Base-by-base conservation (phyloP, 176 grass and related monocot genomes). In the Raddia guianensis region DNA sequence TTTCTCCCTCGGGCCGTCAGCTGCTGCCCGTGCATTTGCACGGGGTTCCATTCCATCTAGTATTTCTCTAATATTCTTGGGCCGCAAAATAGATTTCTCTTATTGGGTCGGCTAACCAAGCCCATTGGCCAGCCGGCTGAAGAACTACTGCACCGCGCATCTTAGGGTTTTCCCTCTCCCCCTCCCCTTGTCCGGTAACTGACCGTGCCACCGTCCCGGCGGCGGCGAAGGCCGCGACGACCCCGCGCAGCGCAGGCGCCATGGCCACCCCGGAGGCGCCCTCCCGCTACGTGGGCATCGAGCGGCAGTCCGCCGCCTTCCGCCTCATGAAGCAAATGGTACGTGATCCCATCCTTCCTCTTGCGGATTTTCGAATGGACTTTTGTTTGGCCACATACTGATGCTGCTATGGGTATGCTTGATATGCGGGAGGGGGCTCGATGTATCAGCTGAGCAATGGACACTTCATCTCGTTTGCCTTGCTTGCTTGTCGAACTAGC, bases 251-350 rank as follows among this genome's bases (percentile, higher is more conserved):
- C 46, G 58, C n/a, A 65, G 68, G 71, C 49, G 70, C 54, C 53
- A 99, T 99, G 96, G 90, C 86, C 54, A 9, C 84, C 57, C 96
- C 96, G 15, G 92, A 91, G 79, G 79, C 84, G 73, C 90, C 92
- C 3, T 34, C 90, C 40, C 83, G 92, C 85, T 99, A 99, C 88
- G 80, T 90, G 18, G 96, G 96, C 47, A 86, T 99, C 84, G 88
- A 86, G 47, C 84, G 96, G 71, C 70, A 95, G 85, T 95, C 96
- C 76, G 84, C 96, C 76, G 96, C 96, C 79, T 99, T 99, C 88
- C 96, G 96, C 83, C 92, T 99, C 79, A 99, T 99, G 96, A 99
- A 99, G 73, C 92, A 99, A 80, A 99, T 95, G 96, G 96, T 97
- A 63, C 44, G 78, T 64, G n/a, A 74, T 54, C 37, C 37, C 8